A percentile compares a stretch with the other conserved stretches of the same genome.
Evolutionary conservation across 2,329 filamentous ascomycete genomes (phyloP).

Genomic region (Aspergillus sp.): DNA sequence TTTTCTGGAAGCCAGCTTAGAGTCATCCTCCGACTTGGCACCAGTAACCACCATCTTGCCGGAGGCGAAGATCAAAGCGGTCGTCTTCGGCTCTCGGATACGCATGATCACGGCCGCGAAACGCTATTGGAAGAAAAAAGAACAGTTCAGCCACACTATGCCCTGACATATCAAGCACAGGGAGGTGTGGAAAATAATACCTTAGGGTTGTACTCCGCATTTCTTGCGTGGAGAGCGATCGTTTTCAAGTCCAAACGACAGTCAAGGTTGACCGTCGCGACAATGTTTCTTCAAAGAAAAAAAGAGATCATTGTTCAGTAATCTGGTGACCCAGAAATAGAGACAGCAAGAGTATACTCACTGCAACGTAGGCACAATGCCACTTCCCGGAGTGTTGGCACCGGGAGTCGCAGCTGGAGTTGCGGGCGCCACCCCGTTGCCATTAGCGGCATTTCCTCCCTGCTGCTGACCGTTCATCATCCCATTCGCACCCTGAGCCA

Average conservation of each 20-base stretch:
- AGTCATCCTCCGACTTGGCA: conserved; percentile 97
- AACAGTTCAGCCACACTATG: conserved; percentile 49
- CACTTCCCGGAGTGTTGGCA: conserved; percentile 78
- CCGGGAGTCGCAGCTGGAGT: conserved; percentile 92
- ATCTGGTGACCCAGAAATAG: conserved; percentile 46
- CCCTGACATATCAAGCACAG: conserved; percentile 37
- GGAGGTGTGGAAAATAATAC: conserved; percentile 57
- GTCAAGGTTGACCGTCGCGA: conserved; percentile 97
- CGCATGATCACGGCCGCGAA: conserved; percentile 99
- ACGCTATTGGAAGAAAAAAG: conserved; percentile 63
- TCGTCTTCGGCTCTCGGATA: conserved; percentile 98
- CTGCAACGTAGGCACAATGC: conserved; percentile 92
- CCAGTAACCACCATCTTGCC: conserved; percentile 99
- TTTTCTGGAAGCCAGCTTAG: conserved; percentile 93
- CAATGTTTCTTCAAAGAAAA: conserved; percentile 78
- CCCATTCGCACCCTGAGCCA: conserved; percentile 50
- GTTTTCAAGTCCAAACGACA: conserved; percentile 98
- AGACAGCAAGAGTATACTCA: conserved; percentile 69
- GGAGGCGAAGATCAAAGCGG: conserved; percentile 93
- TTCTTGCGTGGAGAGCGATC: conserved; percentile 95
- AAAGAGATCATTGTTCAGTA: conserved; percentile 49
- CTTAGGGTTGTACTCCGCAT: conserved; percentile 98
- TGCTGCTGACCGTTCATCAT: conserved; percentile 56
- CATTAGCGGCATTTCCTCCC: conserved; percentile 61
- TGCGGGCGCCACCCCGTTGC: conserved; percentile 79